Conservation (phyloP, 306 rosid species). For the Lathyrus oleraceus region DNA sequence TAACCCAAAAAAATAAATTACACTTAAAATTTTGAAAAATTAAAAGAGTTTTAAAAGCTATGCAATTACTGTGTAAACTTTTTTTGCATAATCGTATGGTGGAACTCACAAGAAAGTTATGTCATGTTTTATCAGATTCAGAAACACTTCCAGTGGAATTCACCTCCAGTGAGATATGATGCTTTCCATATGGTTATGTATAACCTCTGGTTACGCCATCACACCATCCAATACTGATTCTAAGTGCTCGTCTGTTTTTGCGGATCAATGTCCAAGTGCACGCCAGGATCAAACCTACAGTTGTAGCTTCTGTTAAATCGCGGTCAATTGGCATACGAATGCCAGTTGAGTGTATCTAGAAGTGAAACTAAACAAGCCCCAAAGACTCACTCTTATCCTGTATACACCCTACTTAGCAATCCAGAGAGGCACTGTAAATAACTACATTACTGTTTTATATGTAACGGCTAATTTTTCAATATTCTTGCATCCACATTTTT, state of each 20-base stretch:
- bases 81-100: neutral
- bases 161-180: conserved; percentile 76
- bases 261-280: neutral
- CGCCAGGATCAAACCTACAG: neutral
- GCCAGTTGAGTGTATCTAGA: neutral
- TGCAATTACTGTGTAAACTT: too few species aligned
- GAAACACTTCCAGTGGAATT: conserved; percentile 91
- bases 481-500: conserved; percentile 25
- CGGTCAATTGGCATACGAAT: neutral
- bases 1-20: too few species aligned
- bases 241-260: neutral
- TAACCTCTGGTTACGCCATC: conserved; percentile 92
- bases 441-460: conserved; percentile 31
- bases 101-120: conserved; percentile 34
- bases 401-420: conserved; percentile 48
- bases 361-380: neutral
- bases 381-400: conserved; percentile 34
- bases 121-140: conserved; percentile 64
- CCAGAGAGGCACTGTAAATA: conserved; percentile 54
- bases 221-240: conserved; percentile 69
- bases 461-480: conserved; percentile 29
- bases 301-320: neutral
- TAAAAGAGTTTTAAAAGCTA: too few species aligned
- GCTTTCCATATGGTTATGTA: conserved; percentile 97
- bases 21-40: too few species aligned